These are phyloP conservation scores for Elsinoe fawcettii DNA, from an alignment of 2,329 filamentous ascomycete species.

Conservation along the genomic window DNA sequence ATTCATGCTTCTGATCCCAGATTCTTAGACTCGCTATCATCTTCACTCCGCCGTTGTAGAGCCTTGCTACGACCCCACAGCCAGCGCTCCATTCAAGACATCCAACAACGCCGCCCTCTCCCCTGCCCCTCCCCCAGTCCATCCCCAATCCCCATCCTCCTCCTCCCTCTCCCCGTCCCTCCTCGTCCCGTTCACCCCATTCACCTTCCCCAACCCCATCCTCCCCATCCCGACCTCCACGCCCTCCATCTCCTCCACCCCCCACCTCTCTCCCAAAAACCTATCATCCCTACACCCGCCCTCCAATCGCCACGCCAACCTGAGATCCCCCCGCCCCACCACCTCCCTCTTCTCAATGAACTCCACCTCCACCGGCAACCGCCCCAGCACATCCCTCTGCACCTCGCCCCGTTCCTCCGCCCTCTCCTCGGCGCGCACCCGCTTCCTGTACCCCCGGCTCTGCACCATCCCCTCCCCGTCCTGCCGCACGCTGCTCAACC, in stretches of 20 bases:
- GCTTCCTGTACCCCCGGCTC: conserved; percentile 67
- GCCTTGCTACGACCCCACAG: conserved; percentile 2
- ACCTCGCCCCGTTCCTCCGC: conserved; percentile 66
- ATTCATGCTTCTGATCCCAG: no score
- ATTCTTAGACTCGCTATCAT: no score
- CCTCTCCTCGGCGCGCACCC: conserved; percentile 69
- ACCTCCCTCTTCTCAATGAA: conserved; percentile 63
- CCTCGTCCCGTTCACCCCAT: conserved; percentile 13
- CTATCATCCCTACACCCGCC: conserved; percentile 74
- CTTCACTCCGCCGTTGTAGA: not conserved
- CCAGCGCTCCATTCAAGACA: conserved; percentile 13
- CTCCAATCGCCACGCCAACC: conserved; percentile 66
- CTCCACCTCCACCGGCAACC: conserved; percentile 74
- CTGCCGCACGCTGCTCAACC: conserved; percentile 47
- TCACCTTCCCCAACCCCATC: conserved; percentile 6
- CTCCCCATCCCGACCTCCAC: not conserved
- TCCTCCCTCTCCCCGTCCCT: conserved; percentile 3
- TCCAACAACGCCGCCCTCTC: conserved; percentile 10
- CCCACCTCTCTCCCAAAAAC: conserved; percentile 51
- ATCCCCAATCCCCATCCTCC: conserved; percentile 13
- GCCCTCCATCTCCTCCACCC: conserved; percentile 18
- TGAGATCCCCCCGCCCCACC: conserved; percentile 69
- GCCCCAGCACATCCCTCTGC: conserved; percentile 63
- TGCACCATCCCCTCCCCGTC: conserved; percentile 57
- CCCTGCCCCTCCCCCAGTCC: not conserved